Percentiles rank a stretch among this genome's conserved stretches.
Evolutionary conservation across 768 basidiomycete genomes (phyloP).

Genomic region (Boletus vinaceobasis): DNA sequence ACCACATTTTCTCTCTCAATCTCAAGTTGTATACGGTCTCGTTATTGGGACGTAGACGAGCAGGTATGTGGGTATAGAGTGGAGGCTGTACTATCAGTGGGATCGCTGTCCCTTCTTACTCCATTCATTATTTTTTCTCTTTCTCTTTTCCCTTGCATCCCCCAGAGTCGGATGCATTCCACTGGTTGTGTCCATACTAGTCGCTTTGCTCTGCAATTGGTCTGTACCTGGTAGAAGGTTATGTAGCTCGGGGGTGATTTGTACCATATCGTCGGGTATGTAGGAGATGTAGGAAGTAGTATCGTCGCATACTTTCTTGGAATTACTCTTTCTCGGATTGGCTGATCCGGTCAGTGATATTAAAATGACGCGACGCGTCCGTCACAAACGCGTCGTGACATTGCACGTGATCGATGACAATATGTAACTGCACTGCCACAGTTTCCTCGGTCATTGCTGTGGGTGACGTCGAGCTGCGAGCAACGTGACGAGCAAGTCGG

Average conservation of each 20-base stretch:
- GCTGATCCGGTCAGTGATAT: background rate
- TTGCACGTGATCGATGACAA: slow-evolving; percentile 20
- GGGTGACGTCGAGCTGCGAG: background rate
- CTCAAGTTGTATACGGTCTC: slow-evolving; percentile 22
- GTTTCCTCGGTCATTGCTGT: background rate
- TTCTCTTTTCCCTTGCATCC: slow-evolving; percentile 16
- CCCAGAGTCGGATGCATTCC: slow-evolving; percentile 4
- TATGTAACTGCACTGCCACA: slow-evolving; percentile 20
- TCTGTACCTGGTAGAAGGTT: slow-evolving; percentile 18
- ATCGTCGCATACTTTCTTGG: slow-evolving; percentile 21
- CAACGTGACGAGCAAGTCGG: background rate
- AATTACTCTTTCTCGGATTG: slow-evolving; percentile 1
- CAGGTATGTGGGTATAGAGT: slow-evolving; percentile 12
- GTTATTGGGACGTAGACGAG: slow-evolving; percentile 1
- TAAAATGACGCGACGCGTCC: slow-evolving; percentile 21
- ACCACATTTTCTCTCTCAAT: slow-evolving; percentile 18
- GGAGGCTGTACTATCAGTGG: slow-evolving; percentile 18
- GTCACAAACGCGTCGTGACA: slow-evolving; percentile 31
- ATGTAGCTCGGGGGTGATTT: slow-evolving; percentile 16
- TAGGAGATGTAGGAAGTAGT: slow-evolving; percentile 9
- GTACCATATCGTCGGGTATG: slow-evolving; percentile 19
- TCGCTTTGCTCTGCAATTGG: slow-evolving; percentile 21
- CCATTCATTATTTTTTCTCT: slow-evolving; percentile 1
- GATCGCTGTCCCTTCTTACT: slow-evolving; percentile 2
- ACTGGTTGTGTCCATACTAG: slow-evolving; percentile 11